Evolutionary conservation across 2,329 filamentous ascomycete species (phyloP), one percentile per base, ranked within the genome.

Genomic region (Aspergillus sp.): DNA sequence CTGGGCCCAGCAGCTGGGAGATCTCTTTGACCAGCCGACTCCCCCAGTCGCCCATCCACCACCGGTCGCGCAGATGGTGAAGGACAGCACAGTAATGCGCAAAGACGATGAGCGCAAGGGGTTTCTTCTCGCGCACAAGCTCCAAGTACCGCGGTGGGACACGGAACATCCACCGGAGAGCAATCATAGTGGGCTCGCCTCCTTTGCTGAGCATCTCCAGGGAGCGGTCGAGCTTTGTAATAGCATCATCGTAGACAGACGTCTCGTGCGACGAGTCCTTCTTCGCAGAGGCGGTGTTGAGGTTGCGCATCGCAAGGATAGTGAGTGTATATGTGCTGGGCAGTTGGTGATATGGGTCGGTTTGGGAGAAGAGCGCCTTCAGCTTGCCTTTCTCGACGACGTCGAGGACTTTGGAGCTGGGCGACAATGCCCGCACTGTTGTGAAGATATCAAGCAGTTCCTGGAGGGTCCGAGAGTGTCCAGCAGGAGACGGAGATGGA

Each of bases 1-100:
- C 52, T 8, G 52, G 44, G 8, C 44, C 67, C 64, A 17, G 69
- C 47, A 25, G 62, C 33, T 47, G 43, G 8, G 52, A 47, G n/a
- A 57, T 57, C 45, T 61, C 52, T 19, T 58, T 49, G 19, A 60
- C 23, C n/a, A 58, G 35, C 19, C 17, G 39, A 8, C 33, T 39
- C 14, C 58, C 58, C 27, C 52, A 31, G 25, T 46, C 31, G 3
- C 47, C 58, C 56, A 60, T 58, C 58, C 58, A 60, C 58, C 58
- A 60, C 8, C 52, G 58, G 15, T 55, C 47, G 6, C 58, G 51
- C 2, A 60, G 48, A n/a, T 58, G 58, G 23, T 60, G 56, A 3
- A 60, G 19, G 7, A 60, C 56, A 12, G 53, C 56, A 23, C 47
- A 58, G 43, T 60, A 58, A 21, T 60, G 58, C 5, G 58, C 58